Evolutionary conservation across 2,329 filamentous ascomycete genomes (phyloP).

Genomic region (Claviceps fusiformis): DNA sequence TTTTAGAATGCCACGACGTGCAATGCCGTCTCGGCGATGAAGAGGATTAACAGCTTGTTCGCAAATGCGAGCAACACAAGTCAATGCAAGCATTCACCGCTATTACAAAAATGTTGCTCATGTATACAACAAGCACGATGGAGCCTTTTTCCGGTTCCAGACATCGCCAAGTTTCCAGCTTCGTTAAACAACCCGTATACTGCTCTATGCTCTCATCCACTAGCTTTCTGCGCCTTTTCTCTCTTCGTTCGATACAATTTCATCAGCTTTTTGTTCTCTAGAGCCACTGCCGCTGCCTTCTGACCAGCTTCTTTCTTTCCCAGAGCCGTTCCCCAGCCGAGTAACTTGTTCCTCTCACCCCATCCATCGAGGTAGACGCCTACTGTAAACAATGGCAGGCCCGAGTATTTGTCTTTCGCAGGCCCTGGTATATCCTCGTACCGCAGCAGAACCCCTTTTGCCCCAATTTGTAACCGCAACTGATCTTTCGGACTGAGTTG

Average conservation of each 20-base stretch:
- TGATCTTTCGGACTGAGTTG: constrained; percentile 16
- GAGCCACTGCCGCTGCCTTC: constrained; percentile 49
- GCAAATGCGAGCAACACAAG: not conserved
- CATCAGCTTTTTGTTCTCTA: constrained; percentile 54
- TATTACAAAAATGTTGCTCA: not conserved
- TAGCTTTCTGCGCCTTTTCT: constrained; percentile 3
- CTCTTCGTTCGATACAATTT: constrained; percentile 35
- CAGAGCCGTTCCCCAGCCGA: constrained; percentile 50
- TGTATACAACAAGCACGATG: not conserved
- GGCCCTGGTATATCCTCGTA: constrained; percentile 45
- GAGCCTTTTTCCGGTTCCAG: not conserved
- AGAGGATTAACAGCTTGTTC: not conserved
- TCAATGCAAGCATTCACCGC: not conserved
- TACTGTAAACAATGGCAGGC: constrained; percentile 46
- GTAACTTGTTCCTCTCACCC: constrained; percentile 47
- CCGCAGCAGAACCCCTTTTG: constrained; percentile 42
- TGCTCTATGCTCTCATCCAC: not conserved
- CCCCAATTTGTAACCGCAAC: constrained; percentile 29
- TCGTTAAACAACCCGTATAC: not conserved
- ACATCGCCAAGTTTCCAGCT: too few species aligned
- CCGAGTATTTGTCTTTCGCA: constrained; percentile 38
- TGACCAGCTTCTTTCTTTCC: constrained; percentile 57
- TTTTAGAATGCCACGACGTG: too few species aligned
- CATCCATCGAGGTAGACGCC: constrained; percentile 54
- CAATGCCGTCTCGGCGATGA: too few species aligned